Base-by-base conservation (phyloP, 2,329 filamentous ascomycete species). In the Nigrospora sphaerica region DNA sequence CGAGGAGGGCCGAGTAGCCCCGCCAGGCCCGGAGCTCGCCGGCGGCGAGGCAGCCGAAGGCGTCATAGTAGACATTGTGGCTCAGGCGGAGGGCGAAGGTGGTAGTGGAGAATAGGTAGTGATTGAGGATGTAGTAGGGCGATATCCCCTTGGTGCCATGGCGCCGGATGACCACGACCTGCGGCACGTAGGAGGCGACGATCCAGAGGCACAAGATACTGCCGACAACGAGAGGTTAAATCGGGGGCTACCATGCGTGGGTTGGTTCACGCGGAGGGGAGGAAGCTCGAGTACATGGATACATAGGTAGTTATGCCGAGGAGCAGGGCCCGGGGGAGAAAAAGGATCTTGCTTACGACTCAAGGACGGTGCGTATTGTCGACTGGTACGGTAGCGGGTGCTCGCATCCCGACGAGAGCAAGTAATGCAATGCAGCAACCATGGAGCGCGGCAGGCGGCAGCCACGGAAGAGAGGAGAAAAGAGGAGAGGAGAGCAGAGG, bases 71-170 rank as follows among this genome's bases (percentile, higher is more conserved):
- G 37, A 49, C 38, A 31, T 42, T 46, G 39, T 49, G 48, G 39
- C 48, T 46, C 41, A 46, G 38, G 32, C 48, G 45, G 32, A 49
- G 45, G 18, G 45, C 48, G n/a, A 49, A 38, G 5, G 48, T 49
- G 16, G 48, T 49, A 17, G 48, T 49, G 37, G 48, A 49, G 42
- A 49, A 49, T 16, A 49, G 45, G 38, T 32, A 33, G 32, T 49
- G 48, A 19, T 49, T 46, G 41, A 49, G 48, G 23, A 49, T 36
- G 32, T 49, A 49, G 45, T 49, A 49, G 12, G 48, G 45, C 28
- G 48, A 49, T 38, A 49, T 47, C n/a, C 45, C 48, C 28, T 42
- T 47, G 34, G 48, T 49, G 23, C 48, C 48, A 5, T 44, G 18
- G 23, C 32, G 42, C 14, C 33, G 39, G 32, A 49, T 47, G 37